phyloP scores from a whole-genome alignment of 2,329 filamentous ascomycete genomes.

The Penicillium sp. region DNA sequence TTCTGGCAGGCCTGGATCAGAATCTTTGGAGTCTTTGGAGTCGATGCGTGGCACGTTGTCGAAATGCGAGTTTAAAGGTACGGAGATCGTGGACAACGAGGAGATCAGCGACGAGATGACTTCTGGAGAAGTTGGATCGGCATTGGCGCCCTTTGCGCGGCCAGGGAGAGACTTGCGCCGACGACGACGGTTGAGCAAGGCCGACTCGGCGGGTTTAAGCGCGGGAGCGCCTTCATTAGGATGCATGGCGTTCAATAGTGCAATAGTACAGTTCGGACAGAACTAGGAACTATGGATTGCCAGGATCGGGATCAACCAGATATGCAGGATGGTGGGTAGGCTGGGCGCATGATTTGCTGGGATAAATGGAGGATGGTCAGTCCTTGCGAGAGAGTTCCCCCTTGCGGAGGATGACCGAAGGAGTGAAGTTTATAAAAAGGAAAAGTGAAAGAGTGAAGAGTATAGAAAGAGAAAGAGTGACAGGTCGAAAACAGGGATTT shows the following conservation, averaged over 20 bases:
- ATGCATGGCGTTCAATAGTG: slow-evolving; percentile 39
- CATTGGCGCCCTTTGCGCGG: slow-evolving; percentile 36
- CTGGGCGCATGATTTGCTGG: slow-evolving; percentile 34
- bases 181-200: slow-evolving; percentile 38
- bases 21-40: slow-evolving; percentile 38
- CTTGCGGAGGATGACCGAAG: not conserved
- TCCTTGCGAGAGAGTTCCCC: not conserved
- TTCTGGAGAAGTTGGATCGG: slow-evolving; percentile 52
- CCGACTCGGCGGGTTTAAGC: slow-evolving; percentile 30
- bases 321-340: slow-evolving; percentile 28
- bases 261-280: not conserved
- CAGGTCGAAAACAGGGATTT: too few relatives aligned
- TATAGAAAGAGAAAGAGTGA: slow-evolving; percentile 1
- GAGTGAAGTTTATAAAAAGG: not conserved
- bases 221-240: slow-evolving; percentile 25
- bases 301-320: slow-evolving; percentile 20
- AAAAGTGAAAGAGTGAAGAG: not conserved
- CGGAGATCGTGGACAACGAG: slow-evolving; percentile 63
- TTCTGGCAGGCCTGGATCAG: slow-evolving; percentile 26
- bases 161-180: slow-evolving; percentile 51
- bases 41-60: slow-evolving; percentile 58
- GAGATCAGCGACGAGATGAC: slow-evolving; percentile 65
- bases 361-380: not conserved
- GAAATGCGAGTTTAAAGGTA: slow-evolving; percentile 71
- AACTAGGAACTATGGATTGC: slow-evolving; percentile 3